A percentile compares a stretch with the other conserved stretches of the same genome.
These are phyloP conservation scores for Morella rubra DNA, from an alignment of 306 rosid genomes.

Conservation along the genomic window DNA sequence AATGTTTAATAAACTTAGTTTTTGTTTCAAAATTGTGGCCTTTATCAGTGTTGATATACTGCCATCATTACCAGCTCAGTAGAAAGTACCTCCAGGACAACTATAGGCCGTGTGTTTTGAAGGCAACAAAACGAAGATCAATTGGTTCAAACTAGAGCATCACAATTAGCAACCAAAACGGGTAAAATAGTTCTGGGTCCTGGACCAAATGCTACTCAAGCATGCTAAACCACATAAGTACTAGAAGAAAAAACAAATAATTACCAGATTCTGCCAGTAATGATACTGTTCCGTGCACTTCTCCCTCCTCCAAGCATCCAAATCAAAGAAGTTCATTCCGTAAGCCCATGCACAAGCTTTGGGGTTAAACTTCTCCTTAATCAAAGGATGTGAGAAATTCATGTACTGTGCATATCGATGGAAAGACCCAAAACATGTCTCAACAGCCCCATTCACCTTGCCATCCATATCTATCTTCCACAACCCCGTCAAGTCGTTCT, in stretches of 20 bases:
- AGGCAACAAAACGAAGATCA: constrained; percentile 1
- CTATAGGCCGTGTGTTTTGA: not conserved
- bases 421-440: constrained; percentile 84
- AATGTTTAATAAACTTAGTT: constrained; percentile 13
- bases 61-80: not conserved
- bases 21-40: constrained; percentile 15
- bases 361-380: constrained; percentile 72
- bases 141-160: not conserved
- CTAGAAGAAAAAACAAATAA: constrained; percentile 14
- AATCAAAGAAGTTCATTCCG: constrained; percentile 89
- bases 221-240: not conserved
- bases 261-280: constrained; percentile 89
- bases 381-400: constrained; percentile 89
- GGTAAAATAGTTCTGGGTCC: not conserved
- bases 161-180: constrained; percentile 3
- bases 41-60: constrained; percentile 4
- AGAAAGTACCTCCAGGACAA: too few relatives aligned
- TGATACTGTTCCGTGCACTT: constrained; percentile 84
- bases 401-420: constrained; percentile 85
- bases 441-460: constrained; percentile 90
- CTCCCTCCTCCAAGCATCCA: constrained; percentile 89
- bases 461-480: constrained; percentile 90
- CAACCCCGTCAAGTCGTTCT: constrained; percentile 77
- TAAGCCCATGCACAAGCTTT: constrained; percentile 91
- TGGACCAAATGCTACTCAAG: not conserved